Evolutionary conservation across 75 land plant species (phyloP).

Genomic region (Cryptomeria japonica): DNA sequence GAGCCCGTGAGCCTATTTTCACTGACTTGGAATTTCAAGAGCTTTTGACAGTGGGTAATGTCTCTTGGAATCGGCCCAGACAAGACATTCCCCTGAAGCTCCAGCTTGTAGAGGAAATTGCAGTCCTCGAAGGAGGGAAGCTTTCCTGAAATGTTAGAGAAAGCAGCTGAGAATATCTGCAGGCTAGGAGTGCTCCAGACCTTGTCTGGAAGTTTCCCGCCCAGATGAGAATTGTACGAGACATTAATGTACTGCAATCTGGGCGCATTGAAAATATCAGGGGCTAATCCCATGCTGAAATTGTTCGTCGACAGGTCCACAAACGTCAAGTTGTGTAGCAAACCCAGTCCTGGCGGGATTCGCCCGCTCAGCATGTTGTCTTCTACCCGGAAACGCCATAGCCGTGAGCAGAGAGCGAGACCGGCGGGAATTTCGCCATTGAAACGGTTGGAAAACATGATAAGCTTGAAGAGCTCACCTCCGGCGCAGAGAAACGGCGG

Average conservation of each 20-base stretch:
- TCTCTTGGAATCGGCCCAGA: conserved; percentile 59
- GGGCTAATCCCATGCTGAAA: conserved; percentile 55
- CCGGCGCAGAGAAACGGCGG: conserved; percentile 60
- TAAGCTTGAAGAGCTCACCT: conserved; percentile 45
- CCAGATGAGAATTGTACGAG: conserved; percentile 43
- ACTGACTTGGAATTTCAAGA: conserved; percentile 42
- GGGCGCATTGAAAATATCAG: conserved; percentile 40
- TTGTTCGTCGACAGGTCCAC: conserved; percentile 65
- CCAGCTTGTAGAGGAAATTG: conserved; percentile 45
- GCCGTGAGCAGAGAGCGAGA: conserved; percentile 42
- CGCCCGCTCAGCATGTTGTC: conserved; percentile 62
- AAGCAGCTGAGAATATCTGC: conserved; percentile 59
- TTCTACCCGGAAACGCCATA: conserved; percentile 55
- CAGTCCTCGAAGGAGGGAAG: conserved; percentile 54
- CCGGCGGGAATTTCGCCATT: conserved; percentile 37
- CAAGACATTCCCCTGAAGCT: conserved; percentile 55
- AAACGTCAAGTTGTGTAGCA: conserved; percentile 55
- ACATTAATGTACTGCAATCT: conserved; percentile 50
- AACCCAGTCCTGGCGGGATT: conserved; percentile 73
- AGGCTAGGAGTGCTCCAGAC: conserved; percentile 50
- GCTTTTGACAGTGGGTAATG: conserved; percentile 53
- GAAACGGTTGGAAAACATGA: conserved; percentile 61
- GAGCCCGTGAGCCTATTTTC: conserved; percentile 61
- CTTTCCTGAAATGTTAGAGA: conserved; percentile 30
- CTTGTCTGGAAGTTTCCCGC: conserved; percentile 29